phyloP scores from a whole-genome alignment of 805 yeast species.

The Lachancea cidri region DNA sequence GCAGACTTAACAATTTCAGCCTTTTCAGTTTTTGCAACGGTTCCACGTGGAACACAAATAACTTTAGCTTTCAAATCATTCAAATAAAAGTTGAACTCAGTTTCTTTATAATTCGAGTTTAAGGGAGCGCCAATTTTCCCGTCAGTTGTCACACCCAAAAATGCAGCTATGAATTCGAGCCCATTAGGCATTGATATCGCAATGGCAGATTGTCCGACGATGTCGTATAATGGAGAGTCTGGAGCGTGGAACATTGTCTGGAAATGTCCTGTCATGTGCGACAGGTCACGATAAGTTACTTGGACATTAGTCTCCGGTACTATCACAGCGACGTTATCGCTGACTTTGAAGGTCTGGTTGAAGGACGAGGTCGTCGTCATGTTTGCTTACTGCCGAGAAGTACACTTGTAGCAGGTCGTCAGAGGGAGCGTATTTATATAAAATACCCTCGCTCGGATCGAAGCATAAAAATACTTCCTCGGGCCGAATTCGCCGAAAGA shows the following conservation, averaged over 20 bases:
- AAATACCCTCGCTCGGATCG: not conserved
- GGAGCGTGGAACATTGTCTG: constrained; percentile 42
- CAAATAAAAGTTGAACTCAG: constrained; percentile 61
- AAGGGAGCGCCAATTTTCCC: constrained; percentile 64
- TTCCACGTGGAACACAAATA: constrained; percentile 52
- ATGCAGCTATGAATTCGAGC: constrained; percentile 51
- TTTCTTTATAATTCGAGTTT: constrained; percentile 55
- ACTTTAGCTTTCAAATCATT: constrained; percentile 55
- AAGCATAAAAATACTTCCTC: not conserved
- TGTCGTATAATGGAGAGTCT: constrained; percentile 38
- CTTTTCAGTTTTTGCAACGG: constrained; percentile 26
- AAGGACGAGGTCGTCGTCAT: constrained; percentile 33
- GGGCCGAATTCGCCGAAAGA: not conserved
- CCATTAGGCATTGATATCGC: constrained; percentile 60
- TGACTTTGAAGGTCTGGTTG: constrained; percentile 33
- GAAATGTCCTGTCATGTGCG: constrained; percentile 42
- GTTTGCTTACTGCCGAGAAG: not conserved
- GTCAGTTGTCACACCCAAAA: constrained; percentile 51
- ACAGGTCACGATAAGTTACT: constrained; percentile 41
- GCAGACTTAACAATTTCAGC: constrained; percentile 50
- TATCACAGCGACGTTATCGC: constrained; percentile 39
- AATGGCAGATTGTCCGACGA: constrained; percentile 40
- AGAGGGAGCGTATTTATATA: not conserved
- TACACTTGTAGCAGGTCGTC: not conserved
- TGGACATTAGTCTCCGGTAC: constrained; percentile 44